Evolutionary conservation across 1,284 basidiomycete species (phyloP), one percentile per base, ranked within the genome.

Genomic region (Sutorius eximius): DNA sequence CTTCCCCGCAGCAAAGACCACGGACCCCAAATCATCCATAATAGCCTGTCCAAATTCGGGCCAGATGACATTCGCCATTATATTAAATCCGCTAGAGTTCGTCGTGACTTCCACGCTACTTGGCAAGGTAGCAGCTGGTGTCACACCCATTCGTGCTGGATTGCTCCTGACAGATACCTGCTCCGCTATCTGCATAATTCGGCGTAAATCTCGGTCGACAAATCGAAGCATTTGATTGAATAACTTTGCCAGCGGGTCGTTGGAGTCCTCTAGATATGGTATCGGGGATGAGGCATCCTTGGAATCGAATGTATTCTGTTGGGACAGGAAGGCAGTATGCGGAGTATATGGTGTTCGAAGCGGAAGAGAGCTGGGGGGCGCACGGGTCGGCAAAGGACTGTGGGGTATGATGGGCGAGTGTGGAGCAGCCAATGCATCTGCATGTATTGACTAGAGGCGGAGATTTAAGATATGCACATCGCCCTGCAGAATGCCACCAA

Each of bases 31-130:
- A 64, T 95, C 91, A 59, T 90, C 86, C 76, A 93, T 86, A 50
- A 98, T 82, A 0, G 87, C 81, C 29, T 80, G 76, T 5, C 86
- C 87, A 34, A 97, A 73, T 68, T 94, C 91, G 20, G 87, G 86
- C 91, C 94, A 97, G 12, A 98, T 75, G 3, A 95, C 90, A 62
- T 91, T 89, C 1, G 89, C 82, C 76, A 96, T 82, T 52, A 97
- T 85, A 59, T 92, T 82, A 68, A 93, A 95, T 1, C 82, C 80
- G 1, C 45, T 29, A 18, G 48, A 24, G 11, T 47, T 51, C 16
- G 33, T 40, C 44, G 46, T 42, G 11, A 33, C 24, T 37, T 58
- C 59, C 5, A 49, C 29, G 12, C 37, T 44, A 34, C 36, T 51
- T 22, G 38, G 36, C 22, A 51, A 45, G 1, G 36, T 32, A 18